Evolutionary conservation across 495 filamentous ascomycete species (phyloP), one percentile per base, ranked within the genome.

Genomic region (Neurospora tetraspora): DNA sequence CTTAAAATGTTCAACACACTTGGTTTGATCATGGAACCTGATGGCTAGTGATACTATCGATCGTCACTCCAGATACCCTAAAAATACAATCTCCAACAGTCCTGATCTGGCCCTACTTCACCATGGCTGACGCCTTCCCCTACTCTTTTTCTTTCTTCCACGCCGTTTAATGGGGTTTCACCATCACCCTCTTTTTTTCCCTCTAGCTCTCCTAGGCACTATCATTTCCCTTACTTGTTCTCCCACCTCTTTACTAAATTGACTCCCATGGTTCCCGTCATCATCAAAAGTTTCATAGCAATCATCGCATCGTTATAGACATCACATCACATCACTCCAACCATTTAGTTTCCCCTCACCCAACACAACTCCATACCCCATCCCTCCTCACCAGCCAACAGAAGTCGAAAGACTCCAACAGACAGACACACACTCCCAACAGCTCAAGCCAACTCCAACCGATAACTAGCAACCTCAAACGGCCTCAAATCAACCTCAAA

Each of bases 401-500:
- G 0, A 20, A 45, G 42, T 45, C 43, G 0, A 53, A 6, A 23
- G 45, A 53, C 45, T 5, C 45, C 20, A 12, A 23, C 10, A 53
- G 3, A n/a, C n/a, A 20, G n/a, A 47, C 16, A 8, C 7, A 23
- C 45, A 23, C 20, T 0, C 20, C 1, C 43, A 47, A 23, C n/a
- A 31, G 3, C 53, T 68, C 37, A 76, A 8, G 75, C 77, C 76
- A 98, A 78, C 79, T 93, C 89, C 76, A 97, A 82, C 77, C 91
- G 88, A 78, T 87, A 97, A 1, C 92, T 97, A 37, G 90, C 92
- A 38, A 99, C 91, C 86, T 99, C 96, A 82, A 97, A 99, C 36
- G 94, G 88, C 81, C 90, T 86, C 74, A 98, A 76, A 42, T 90
- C 86, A 75, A 98, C 86, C 68, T 84, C 77, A 53, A 93, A 86